These are phyloP conservation scores for Huntiella decipiens DNA, from an alignment of 2,329 filamentous ascomycete species.

Conservation along the genomic window DNA sequence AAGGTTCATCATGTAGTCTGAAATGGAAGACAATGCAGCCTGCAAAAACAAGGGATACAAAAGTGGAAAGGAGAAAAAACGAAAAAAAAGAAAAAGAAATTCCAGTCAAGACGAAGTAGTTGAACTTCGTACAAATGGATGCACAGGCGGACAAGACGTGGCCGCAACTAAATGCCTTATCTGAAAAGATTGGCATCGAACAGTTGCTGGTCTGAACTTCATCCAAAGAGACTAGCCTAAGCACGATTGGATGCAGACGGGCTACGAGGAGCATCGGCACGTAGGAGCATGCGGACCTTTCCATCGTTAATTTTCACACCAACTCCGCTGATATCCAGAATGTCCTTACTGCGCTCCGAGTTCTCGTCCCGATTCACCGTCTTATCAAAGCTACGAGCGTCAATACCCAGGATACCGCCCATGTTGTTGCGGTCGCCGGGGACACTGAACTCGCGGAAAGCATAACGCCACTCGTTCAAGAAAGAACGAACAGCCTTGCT, in stretches of 20 bases:
- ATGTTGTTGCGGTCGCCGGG: constrained; percentile 73
- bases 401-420: constrained; percentile 57
- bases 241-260: constrained; percentile 1
- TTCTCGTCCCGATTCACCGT: constrained; percentile 29
- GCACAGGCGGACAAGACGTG: too few species aligned
- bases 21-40: not conserved
- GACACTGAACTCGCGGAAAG: constrained; percentile 89
- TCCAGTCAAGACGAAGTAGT: not conserved
- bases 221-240: not conserved
- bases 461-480: constrained; percentile 88
- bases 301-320: constrained; percentile 50
- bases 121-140: too few species aligned
- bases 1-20: not conserved
- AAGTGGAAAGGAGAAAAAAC: constrained; percentile 1
- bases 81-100: not conserved
- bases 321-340: constrained; percentile 40
- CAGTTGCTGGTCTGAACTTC: not conserved
- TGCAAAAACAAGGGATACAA: constrained; percentile 8
- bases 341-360: constrained; percentile 17
- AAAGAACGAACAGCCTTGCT: constrained; percentile 83
- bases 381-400: constrained; percentile 49
- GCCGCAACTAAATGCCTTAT: too few species aligned
- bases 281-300: constrained; percentile 45
- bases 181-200: too few species aligned
- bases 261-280: constrained; percentile 18